A percentile compares a stretch with the other conserved stretches of the same genome.
These are phyloP conservation scores for Malassezia equina DNA, from an alignment of 1,284 basidiomycete species.

Conservation along the genomic window DNA sequence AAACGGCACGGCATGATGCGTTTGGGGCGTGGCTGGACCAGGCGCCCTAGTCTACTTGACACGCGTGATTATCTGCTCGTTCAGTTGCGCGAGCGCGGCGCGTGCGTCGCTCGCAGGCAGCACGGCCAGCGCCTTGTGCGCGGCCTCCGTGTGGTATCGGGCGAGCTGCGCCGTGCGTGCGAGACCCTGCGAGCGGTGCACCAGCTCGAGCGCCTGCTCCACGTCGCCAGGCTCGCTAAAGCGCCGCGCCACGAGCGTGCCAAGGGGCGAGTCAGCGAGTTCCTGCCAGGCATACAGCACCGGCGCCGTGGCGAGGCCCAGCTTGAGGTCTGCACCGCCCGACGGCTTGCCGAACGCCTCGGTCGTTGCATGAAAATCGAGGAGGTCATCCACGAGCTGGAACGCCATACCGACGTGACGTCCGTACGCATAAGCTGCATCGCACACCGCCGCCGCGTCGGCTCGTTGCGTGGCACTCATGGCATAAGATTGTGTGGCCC, in stretches of 20 bases:
- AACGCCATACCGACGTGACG: conserved; percentile 66
- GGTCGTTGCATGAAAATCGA: conserved; percentile 66
- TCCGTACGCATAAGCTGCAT: conserved; percentile 84
- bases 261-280: conserved; percentile 55
- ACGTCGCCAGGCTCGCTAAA: conserved; percentile 75
- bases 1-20: conserved; percentile 12
- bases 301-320: conserved; percentile 83
- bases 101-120: conserved; percentile 36
- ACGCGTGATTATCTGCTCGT: conserved; percentile 34
- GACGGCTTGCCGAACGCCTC: conserved; percentile 67
- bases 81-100: conserved; percentile 31
- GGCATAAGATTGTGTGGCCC: conserved; percentile 50
- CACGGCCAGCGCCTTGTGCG: conserved; percentile 22
- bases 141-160: conserved; percentile 31
- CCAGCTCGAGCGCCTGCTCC: conserved; percentile 56
- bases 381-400: conserved; percentile 79
- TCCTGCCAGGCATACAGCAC: conserved; percentile 91
- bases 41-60: conserved; percentile 24
- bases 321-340: conserved; percentile 69
- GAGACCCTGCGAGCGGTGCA: conserved; percentile 30
- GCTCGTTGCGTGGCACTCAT: conserved; percentile 12
- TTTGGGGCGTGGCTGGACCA: conserved; percentile 32
- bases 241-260: conserved; percentile 69
- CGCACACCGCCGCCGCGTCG: conserved; percentile 59
- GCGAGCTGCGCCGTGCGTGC: conserved; percentile 38